Evolutionary conservation across 768 basidiomycete species (phyloP).

Genomic region (Naematelia encephala): DNA sequence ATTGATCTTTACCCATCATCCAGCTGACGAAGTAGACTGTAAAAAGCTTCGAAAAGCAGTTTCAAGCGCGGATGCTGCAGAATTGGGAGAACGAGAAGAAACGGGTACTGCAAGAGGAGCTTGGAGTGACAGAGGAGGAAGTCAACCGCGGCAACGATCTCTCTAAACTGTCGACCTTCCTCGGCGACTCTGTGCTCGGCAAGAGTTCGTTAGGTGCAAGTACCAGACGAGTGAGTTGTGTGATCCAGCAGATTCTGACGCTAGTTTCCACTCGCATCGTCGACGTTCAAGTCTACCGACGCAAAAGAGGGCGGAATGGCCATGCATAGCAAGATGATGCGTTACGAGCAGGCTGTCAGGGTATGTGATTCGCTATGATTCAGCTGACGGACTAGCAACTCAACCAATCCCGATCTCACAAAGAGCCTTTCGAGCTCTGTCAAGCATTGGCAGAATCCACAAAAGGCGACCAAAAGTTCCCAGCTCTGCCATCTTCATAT

Average conservation of each 20-base stretch:
- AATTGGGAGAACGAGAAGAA: slow-evolving; percentile 45
- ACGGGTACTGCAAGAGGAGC: slow-evolving; percentile 39
- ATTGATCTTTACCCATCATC: not conserved
- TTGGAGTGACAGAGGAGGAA: slow-evolving; percentile 45
- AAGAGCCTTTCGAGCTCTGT: slow-evolving; percentile 40
- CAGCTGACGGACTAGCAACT: slow-evolving; percentile 24
- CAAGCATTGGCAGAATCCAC: slow-evolving; percentile 37
- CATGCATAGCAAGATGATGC: slow-evolving; percentile 65
- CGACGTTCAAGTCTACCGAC: slow-evolving; percentile 21
- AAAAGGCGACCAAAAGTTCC: slow-evolving; percentile 47
- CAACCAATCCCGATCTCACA: slow-evolving; percentile 32
- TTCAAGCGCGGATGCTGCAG: slow-evolving; percentile 38
- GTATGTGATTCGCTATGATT: slow-evolving; percentile 57
- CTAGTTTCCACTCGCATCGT: slow-evolving; percentile 40
- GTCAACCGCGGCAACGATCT: slow-evolving; percentile 4
- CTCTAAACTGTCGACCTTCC: slow-evolving; percentile 13
- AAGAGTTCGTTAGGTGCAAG: slow-evolving; percentile 33
- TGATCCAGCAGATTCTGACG: slow-evolving; percentile 3
- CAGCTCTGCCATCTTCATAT: slow-evolving; percentile 49
- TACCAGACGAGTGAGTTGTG: slow-evolving; percentile 29
- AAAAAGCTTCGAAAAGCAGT: slow-evolving; percentile 38
- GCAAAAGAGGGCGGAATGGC: slow-evolving; percentile 37
- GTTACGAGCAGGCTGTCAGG: slow-evolving; percentile 78
- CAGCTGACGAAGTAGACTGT: slow-evolving; percentile 24
- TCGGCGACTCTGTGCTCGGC: slow-evolving; percentile 27